Evolutionary conservation across 2,329 filamentous ascomycete genomes (phyloP).

Genomic region (Xylariales sp.): DNA sequence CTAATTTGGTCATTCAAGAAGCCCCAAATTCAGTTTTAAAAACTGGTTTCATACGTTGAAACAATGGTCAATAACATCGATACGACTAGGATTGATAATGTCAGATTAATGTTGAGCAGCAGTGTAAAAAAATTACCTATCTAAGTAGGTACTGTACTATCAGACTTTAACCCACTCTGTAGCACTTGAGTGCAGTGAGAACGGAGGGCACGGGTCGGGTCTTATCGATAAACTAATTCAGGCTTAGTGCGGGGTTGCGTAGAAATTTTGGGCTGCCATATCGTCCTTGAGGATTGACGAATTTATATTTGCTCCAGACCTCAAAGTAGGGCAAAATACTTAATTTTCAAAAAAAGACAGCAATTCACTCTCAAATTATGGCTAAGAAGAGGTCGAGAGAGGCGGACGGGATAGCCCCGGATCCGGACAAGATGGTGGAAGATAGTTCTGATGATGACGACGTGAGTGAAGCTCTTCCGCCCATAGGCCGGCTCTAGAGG

Average conservation of each 20-base stretch:
- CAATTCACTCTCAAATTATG: slow-evolving; percentile 24
- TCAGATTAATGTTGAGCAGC: too few species aligned
- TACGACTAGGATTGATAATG: too few species aligned
- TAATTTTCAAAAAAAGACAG: neutral
- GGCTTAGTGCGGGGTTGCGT: slow-evolving; percentile 4
- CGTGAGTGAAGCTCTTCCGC: slow-evolving; percentile 23
- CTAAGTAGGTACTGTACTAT: too few species aligned
- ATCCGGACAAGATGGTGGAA: slow-evolving; percentile 44
- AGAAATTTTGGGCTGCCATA: slow-evolving; percentile 6
- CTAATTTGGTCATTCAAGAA: too few species aligned
- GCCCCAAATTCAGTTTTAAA: too few species aligned
- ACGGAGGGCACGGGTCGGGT: too few species aligned
- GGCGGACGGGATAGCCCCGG: slow-evolving; percentile 38
- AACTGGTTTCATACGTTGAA: too few species aligned
- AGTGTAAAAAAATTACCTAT: too few species aligned
- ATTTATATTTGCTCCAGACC: neutral
- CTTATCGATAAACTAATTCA: too few species aligned
- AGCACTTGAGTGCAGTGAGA: too few species aligned
- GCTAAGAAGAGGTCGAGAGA: slow-evolving; percentile 48
- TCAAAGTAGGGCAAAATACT: neutral
- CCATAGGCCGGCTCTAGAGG: slow-evolving; percentile 3
- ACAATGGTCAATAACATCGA: too few species aligned
- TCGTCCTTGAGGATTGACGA: neutral
- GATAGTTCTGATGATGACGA: slow-evolving; percentile 49
- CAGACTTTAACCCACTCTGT: too few species aligned